These are phyloP conservation scores for Candida parachauliodes DNA, from an alignment of 805 yeast genomes.

Conservation along the genomic window DNA sequence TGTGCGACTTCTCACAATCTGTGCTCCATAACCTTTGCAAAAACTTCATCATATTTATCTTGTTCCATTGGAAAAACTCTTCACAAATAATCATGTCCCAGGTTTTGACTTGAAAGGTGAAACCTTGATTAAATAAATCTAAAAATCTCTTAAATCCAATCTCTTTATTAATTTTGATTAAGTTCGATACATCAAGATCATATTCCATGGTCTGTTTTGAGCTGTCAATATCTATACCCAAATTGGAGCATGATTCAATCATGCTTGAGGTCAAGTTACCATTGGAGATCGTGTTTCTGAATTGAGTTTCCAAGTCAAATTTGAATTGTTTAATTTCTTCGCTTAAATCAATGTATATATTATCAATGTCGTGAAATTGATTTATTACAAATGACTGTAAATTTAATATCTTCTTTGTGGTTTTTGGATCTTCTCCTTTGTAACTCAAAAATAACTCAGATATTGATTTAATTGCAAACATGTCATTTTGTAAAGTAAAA, in stretches of 20 bases:
- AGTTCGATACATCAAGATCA: slow-evolving; percentile 22
- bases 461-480: slow-evolving; percentile 29
- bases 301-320: slow-evolving; percentile 14
- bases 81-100: slow-evolving; percentile 30
- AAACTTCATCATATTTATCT: slow-evolving; percentile 17
- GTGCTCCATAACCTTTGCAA: slow-evolving; percentile 20
- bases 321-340: slow-evolving; percentile 21
- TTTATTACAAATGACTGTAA: slow-evolving; percentile 28
- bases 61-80: slow-evolving; percentile 19
- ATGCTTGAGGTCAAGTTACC: slow-evolving; percentile 7
- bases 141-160: slow-evolving; percentile 25
- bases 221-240: slow-evolving; percentile 5
- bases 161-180: slow-evolving; percentile 24
- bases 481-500: slow-evolving; percentile 26
- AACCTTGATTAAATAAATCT: slow-evolving; percentile 26
- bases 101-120: slow-evolving; percentile 26
- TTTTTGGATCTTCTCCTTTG: slow-evolving; percentile 4
- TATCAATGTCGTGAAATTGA: slow-evolving; percentile 37
- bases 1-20: slow-evolving; percentile 11
- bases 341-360: slow-evolving; percentile 30
- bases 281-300: slow-evolving; percentile 7
- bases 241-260: slow-evolving; percentile 11
- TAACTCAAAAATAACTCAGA: slow-evolving; percentile 20
- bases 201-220: slow-evolving; percentile 1
- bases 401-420: slow-evolving; percentile 18